Conservation (phyloP, 108 stramenopile genomes). For the Pseudonitzschia pungens region DNA sequence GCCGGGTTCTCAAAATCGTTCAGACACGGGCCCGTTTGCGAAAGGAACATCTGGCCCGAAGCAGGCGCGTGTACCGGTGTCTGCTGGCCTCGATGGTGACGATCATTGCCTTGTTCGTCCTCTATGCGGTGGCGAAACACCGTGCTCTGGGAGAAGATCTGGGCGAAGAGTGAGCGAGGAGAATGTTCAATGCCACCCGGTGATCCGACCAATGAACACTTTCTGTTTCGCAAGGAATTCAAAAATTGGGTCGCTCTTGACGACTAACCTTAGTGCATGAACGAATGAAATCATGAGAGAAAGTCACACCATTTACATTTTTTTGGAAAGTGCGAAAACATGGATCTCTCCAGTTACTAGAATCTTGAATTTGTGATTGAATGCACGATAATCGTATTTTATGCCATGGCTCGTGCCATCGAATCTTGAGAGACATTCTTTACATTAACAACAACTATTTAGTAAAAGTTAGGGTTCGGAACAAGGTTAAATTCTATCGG, state of each 20-base stretch:
- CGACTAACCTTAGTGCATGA: too few species aligned
- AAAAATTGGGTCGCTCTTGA: too few species aligned
- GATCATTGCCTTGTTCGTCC: not conserved
- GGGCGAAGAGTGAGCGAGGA: not conserved
- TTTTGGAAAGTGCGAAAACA: too few species aligned
- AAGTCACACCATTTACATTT: too few species aligned
- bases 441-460: not conserved
- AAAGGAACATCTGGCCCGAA: not conserved
- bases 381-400: too few species aligned
- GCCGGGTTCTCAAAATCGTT: slow-evolving; percentile 20
- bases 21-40: slow-evolving; percentile 6
- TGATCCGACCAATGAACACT: too few species aligned
- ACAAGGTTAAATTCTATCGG: not conserved
- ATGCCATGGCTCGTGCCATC: too few species aligned
- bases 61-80: not conserved
- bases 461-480: not conserved
- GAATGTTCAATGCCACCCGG: too few species aligned
- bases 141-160: not conserved
- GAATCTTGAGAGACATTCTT: not conserved
- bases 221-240: too few species aligned
- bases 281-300: too few species aligned
- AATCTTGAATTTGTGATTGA: too few species aligned
- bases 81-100: not conserved
- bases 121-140: not conserved
- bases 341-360: too few species aligned